phyloP scores from a whole-genome alignment of 2,329 filamentous ascomycete genomes.

The Clonostachys chloroleuca region DNA sequence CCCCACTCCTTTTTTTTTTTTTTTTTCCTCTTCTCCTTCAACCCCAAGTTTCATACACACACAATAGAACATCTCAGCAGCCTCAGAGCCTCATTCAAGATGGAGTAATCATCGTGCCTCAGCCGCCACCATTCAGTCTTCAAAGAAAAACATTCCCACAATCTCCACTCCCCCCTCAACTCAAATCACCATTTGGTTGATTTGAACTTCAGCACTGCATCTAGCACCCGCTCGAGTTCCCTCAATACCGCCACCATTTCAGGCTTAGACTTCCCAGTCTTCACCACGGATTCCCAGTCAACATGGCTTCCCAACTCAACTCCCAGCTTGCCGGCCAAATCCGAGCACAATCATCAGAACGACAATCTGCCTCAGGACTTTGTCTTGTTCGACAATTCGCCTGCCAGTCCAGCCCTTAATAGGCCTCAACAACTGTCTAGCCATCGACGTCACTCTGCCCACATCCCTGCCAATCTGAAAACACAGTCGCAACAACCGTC shows the following conservation, averaged over 20 bases:
- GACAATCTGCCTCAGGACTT: constrained; percentile 62
- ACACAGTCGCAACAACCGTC: constrained; percentile 32
- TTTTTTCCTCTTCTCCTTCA: constrained; percentile 24
- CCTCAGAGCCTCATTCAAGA: constrained; percentile 42
- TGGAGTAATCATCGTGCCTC: constrained; percentile 49
- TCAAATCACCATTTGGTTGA: constrained; percentile 55
- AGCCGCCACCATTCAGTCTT: constrained; percentile 48
- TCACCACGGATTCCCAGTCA: constrained; percentile 80
- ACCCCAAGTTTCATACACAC: constrained; percentile 24
- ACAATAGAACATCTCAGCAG: constrained; percentile 18
- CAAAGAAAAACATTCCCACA: constrained; percentile 29
- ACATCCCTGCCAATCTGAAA: constrained; percentile 26
- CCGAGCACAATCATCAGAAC: constrained; percentile 52
- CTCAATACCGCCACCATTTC: constrained; percentile 54
- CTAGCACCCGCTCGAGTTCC: constrained; percentile 54
- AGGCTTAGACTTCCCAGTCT: constrained; percentile 66
- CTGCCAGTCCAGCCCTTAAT: no score
- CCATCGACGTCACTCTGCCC: constrained; percentile 39
- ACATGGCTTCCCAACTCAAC: constrained; percentile 74
- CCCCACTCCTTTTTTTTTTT: constrained; percentile 11
- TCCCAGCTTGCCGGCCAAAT: constrained; percentile 57
- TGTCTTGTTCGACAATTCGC: constrained; percentile 62
- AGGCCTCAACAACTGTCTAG: constrained; percentile 31
- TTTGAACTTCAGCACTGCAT: constrained; percentile 62
- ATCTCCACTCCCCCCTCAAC: constrained; percentile 33